Evolutionary conservation across 1,284 basidiomycete genomes (phyloP), one percentile per base, ranked within the genome.

Genomic region (Malassezia vespertilionis): DNA sequence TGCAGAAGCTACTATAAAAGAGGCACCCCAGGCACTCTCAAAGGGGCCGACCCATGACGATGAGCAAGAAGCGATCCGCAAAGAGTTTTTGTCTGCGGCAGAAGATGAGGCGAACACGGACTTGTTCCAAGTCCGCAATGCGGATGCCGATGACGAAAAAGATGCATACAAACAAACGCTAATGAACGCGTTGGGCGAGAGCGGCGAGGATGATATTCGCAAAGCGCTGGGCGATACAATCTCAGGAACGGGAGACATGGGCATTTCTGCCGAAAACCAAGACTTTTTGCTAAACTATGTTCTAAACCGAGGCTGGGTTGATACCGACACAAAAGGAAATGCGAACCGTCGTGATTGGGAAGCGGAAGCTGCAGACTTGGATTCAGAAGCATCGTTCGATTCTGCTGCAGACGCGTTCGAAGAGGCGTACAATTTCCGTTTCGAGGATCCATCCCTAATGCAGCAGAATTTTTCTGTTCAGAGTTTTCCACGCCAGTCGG

Each of bases 281-380:
- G 82, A 89, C 53, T 97, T 97, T 67, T 74, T 97, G 42, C 79
- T 90, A 75, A 66, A 60, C 50, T 70, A 67, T 47, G 61, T 70
- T 15, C 59, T 69, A 33, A 67, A 69, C 41, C 61, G 64, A 1
- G 65, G 67, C 30, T 70, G 67, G 67, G 54, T 69, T 35, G 67
- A 70, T 31, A 54, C 56, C 8, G 54, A 52, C 5, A 3, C 17
- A 4, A 27, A 27, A 8, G 40, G 45, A 14, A 34, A 28, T 14
- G 40, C 35, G n/a, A 34, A 18, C 5, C 43, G 39, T 2, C 49
- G 64, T 11, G 61, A 67, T 38, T 66, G 64, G 63, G 62, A 67
- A n/a, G 63, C 60, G 4, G 63, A 69, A 48, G 67, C 61, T 0
- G 65, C 63, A 24, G 64, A 66, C 5, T 57, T 68, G 23, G 65